phyloP scores from a whole-genome alignment of 371 early-diverging fungal species.

The Batkoa obscura region DNA sequence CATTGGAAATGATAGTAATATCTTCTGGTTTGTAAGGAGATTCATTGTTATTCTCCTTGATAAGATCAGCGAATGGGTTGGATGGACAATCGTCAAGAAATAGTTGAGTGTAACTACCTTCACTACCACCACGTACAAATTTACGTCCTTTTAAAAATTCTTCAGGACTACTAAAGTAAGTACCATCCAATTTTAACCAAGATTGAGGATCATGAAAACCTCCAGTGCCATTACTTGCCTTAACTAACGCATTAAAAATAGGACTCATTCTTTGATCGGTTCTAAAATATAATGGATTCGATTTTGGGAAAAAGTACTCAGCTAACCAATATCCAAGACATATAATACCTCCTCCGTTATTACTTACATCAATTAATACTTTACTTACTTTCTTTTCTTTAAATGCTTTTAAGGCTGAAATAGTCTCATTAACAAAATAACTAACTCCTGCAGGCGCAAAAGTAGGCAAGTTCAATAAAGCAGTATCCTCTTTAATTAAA shows the following conservation, averaged over 20 bases:
- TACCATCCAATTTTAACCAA: not conserved
- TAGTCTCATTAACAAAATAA: not conserved
- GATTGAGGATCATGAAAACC: not conserved
- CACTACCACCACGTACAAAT: not conserved
- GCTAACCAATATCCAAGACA: not conserved
- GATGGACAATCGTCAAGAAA: not conserved
- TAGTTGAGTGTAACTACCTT: not conserved
- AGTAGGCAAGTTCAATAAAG: not conserved
- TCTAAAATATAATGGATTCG: not conserved
- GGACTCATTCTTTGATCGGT: not conserved
- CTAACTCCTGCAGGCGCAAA: not conserved
- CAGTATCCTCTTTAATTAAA: not conserved
- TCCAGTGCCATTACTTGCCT: not conserved
- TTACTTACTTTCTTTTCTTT: not conserved
- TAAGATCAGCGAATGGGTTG: not conserved
- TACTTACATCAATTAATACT: not conserved
- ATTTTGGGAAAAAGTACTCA: not conserved
- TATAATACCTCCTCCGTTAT: conserved; percentile 1
- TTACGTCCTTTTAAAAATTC: not conserved
- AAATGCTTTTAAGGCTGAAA: not conserved
- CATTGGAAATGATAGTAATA: not conserved
- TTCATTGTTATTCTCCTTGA: not conserved
- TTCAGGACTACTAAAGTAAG: not conserved
- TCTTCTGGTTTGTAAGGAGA: not conserved
- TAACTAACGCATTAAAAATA: not conserved